A percentile compares a stretch with the other conserved stretches of the same genome.
Conservation (phyloP, 805 yeast species). For the Candida takata region DNA sequence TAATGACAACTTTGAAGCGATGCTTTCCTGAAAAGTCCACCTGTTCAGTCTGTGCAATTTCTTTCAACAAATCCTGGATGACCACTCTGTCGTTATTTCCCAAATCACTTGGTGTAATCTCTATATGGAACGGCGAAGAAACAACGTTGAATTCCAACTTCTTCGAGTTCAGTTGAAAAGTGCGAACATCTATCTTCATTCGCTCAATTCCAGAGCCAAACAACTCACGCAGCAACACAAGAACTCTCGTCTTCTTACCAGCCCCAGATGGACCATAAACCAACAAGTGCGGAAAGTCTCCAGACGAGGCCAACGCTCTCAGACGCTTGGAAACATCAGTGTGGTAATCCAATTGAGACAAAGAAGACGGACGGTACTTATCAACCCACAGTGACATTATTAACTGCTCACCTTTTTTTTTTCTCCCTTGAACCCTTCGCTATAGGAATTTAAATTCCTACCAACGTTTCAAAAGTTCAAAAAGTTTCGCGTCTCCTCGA, state of each 20-base stretch:
- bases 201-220: constrained; percentile 81
- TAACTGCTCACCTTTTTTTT: not conserved
- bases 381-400: constrained; percentile 95
- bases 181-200: constrained; percentile 83
- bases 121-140: constrained; percentile 86
- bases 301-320: constrained; percentile 54
- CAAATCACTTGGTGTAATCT: constrained; percentile 94
- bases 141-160: constrained; percentile 89
- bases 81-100: constrained; percentile 94
- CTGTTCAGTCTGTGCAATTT: constrained; percentile 91
- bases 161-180: constrained; percentile 65
- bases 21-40: constrained; percentile 64
- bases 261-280: constrained; percentile 96
- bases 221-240: constrained; percentile 69
- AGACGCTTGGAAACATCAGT: constrained; percentile 55
- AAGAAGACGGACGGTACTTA: constrained; percentile 72
- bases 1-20: constrained; percentile 72
- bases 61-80: constrained; percentile 88
- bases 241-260: constrained; percentile 91
- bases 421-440: no score
- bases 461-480: not conserved
- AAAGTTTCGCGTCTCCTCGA: constrained; percentile 6
- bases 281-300: constrained; percentile 88
- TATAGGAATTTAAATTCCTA: no score
- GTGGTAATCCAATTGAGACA: constrained; percentile 64